Evolutionary conservation across 495 filamentous ascomycete genomes (phyloP).

Genomic region (Rusavskia elegans): DNA sequence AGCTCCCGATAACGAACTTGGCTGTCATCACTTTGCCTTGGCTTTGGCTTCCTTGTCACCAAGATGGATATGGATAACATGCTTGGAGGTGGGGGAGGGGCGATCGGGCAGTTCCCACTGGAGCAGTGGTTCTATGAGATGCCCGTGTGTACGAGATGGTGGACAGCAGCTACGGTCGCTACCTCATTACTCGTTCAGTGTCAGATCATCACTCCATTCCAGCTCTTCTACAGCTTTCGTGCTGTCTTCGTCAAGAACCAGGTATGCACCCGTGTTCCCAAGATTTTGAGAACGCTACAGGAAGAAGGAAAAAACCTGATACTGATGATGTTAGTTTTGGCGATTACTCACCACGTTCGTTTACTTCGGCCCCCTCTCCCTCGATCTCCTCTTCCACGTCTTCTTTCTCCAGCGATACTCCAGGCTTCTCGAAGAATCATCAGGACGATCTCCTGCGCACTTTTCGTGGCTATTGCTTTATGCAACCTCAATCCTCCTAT

Average conservation of each 20-base stretch:
- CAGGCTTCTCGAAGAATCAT: slow-evolving; percentile 85
- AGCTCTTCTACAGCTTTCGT: slow-evolving; percentile 91
- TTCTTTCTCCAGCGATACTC: slow-evolving; percentile 98
- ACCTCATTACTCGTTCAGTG: slow-evolving; percentile 90
- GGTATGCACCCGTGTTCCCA: slow-evolving; percentile 27
- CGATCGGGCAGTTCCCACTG: slow-evolving; percentile 58
- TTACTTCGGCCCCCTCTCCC: slow-evolving; percentile 86
- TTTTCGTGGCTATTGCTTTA: slow-evolving; percentile 92
- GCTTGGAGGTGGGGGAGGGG: slow-evolving; percentile 37
- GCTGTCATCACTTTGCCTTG: background rate
- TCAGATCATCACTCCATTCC: slow-evolving; percentile 75
- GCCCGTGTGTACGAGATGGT: slow-evolving; percentile 87
- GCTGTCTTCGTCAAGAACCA: slow-evolving; percentile 81
- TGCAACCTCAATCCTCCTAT: slow-evolving; percentile 57
- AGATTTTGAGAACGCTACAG: background rate
- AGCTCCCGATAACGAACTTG: background rate
- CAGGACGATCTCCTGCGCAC: slow-evolving; percentile 73
- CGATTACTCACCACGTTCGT: slow-evolving; percentile 86
- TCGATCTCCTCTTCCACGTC: slow-evolving; percentile 95
- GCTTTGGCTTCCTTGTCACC: background rate
- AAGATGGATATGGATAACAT: slow-evolving; percentile 48
- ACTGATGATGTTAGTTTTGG: slow-evolving; percentile 57
- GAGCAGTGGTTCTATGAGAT: slow-evolving; percentile 98
- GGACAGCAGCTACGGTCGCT: slow-evolving; percentile 83
- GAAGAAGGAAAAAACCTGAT: slow-evolving; percentile 4